Percentiles rank a stretch among this genome's conserved stretches.
These are phyloP conservation scores for Pelargonium fulgidum DNA, from an alignment of 441 rosid species.

Conservation along the genomic window DNA sequence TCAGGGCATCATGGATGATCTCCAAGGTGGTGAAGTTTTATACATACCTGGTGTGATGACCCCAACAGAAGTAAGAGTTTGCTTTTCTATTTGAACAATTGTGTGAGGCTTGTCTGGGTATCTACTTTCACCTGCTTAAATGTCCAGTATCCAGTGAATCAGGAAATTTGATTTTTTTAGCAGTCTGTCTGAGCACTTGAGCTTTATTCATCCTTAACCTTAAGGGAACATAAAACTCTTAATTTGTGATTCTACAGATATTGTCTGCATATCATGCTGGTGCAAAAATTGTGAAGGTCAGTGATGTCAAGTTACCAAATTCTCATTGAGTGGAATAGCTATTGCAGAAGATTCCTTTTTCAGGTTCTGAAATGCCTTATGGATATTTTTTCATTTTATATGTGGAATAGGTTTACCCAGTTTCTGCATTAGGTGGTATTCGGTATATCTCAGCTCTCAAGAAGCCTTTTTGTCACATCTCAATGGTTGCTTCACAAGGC, in stretches of 20 bases:
- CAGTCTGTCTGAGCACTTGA: background rate
- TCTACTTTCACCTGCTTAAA: background rate
- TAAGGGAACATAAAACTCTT: background rate
- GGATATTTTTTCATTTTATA: conserved; percentile 4
- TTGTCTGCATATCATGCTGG: conserved; percentile 46
- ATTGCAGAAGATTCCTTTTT: background rate
- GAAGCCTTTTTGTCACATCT: conserved; percentile 52
- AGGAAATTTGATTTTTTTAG: background rate
- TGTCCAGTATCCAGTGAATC: background rate
- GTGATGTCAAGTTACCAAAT: conserved; percentile 7
- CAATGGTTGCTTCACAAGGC: conserved; percentile 61
- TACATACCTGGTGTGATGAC: conserved; percentile 62
- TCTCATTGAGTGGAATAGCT: background rate
- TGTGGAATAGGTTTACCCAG: conserved; percentile 47
- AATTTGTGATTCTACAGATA: conserved; percentile 31
- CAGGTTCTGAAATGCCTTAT: background rate
- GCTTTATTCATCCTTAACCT: background rate
- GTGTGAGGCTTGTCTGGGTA: background rate
- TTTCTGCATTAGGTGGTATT: conserved; percentile 49
- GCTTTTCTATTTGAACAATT: background rate
- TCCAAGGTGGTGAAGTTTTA: conserved; percentile 29
- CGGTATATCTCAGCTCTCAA: conserved; percentile 41
- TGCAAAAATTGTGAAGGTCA: conserved; percentile 50
- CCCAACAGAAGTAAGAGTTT: conserved; percentile 50
- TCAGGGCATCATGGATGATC: conserved; percentile 37